Base-by-base conservation (phyloP, 108 stramenopile species). In the Aurantiochytrium sp. region DNA sequence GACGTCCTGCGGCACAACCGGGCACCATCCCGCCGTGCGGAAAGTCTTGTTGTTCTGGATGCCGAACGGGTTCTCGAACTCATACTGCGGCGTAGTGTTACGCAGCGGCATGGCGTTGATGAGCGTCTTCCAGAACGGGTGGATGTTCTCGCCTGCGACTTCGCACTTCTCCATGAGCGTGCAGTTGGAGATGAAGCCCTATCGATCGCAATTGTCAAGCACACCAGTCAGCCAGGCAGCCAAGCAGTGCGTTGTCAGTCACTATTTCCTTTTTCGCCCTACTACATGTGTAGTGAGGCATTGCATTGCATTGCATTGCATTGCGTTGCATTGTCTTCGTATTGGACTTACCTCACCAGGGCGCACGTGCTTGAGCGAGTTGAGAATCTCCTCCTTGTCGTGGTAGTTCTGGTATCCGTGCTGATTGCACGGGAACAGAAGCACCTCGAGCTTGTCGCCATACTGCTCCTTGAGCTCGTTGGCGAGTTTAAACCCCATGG, bases 131-230 rank as follows among this genome's bases (percentile, higher is more conserved):
- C 76, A 83, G 76, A 83, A 83, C 19, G 76, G 76, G 49, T 83
- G 76, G 10, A 47, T 53, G 76, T 83, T 83, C 51, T 47, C 76
- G 51, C 76, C 76, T 21, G 45, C 51, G 10, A 83, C 28, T 18
- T 83, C 49, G 51, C 76, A 83, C 51, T 83, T 83, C 76, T 83
- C 76, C 76, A 83, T 83, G 4, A 83, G 45, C 19, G 76, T 83
- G 76, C 76, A 53, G 49, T 83, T 83, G 18, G 76, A 83, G 64
- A 83, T 83, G 76, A 53, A 83, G 76, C 76, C 64, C 42, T 57
- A 16, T 35, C 35, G 2, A 35, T 35, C 35, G 35, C 35, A 35
- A 35, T 35, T 35, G 35, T 1, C 35, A 35, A 35, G 35, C 35
- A 35, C n/a, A n/a, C n/a, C n/a, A 2, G 2, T 0, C 35, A 35